These are phyloP conservation scores for Capsicum chinense DNA, from an alignment of 257 asterid genomes.

Conservation along the genomic window DNA sequence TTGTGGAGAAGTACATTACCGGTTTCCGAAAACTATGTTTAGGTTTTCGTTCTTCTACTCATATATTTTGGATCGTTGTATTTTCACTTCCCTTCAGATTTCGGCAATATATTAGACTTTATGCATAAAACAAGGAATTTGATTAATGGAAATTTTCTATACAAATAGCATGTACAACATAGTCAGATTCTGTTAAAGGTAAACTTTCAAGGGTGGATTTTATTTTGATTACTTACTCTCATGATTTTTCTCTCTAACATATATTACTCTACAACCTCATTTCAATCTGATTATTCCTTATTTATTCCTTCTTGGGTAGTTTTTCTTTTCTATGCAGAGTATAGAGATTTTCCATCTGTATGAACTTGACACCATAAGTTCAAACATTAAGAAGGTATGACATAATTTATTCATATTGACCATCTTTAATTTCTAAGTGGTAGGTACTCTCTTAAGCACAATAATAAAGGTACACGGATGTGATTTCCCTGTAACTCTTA, in stretches of 20 bases:
- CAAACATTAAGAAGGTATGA: constrained; percentile 51
- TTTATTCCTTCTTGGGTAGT: constrained; percentile 12
- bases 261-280: not conserved
- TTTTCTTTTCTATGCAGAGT: constrained; percentile 59
- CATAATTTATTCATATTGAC: constrained; percentile 30
- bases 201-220: not conserved
- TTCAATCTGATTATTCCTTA: not conserved
- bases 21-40: not conserved
- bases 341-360: constrained; percentile 88
- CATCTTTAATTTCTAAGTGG: not conserved
- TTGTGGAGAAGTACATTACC: not conserved
- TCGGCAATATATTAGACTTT: constrained; percentile 86
- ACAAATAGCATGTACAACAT: constrained; percentile 82
- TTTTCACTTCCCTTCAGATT: constrained; percentile 51
- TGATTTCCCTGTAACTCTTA: constrained; percentile 26
- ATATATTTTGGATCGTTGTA: constrained; percentile 9
- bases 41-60: constrained; percentile 27
- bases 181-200: constrained; percentile 86
- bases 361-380: constrained; percentile 68
- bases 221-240: not conserved
- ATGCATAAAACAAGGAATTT: constrained; percentile 81
- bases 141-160: constrained; percentile 73
- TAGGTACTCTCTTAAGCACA: not conserved
- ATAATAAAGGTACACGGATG: not conserved
- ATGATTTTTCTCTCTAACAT: not conserved